Conservation (phyloP, 1,284 basidiomycete genomes). For the Sanguinoderma infundibulare region DNA sequence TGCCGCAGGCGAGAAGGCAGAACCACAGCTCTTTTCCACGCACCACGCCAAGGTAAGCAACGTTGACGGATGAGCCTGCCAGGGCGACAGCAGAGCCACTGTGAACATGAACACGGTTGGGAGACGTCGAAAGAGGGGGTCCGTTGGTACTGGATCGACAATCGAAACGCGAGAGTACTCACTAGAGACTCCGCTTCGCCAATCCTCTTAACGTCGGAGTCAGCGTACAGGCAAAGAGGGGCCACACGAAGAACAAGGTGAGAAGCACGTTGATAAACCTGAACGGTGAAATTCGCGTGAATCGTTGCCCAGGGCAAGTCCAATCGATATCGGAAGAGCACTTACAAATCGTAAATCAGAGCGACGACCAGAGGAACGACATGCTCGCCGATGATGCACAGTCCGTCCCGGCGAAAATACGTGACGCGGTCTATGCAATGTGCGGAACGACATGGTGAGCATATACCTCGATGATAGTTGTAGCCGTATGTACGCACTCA, state of each 20-base stretch:
- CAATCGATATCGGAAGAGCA: constrained; percentile 16
- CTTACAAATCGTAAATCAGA: constrained; percentile 45
- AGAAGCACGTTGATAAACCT: constrained; percentile 47
- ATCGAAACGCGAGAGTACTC: constrained; percentile 9
- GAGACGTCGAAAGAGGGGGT: background rate
- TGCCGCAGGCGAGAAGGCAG: constrained; percentile 55
- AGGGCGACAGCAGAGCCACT: constrained; percentile 52
- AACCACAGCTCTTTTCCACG: constrained; percentile 57
- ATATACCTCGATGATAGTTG: background rate
- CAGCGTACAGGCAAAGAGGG: constrained; percentile 42
- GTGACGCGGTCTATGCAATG: constrained; percentile 40
- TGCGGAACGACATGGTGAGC: background rate
- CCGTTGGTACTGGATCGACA: background rate
- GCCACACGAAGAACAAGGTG: constrained; percentile 51
- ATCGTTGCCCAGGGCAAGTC: background rate
- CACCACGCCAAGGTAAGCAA: constrained; percentile 50
- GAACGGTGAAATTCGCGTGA: background rate
- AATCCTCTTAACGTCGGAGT: constrained; percentile 39
- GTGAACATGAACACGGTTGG: background rate
- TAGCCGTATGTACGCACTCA: constrained; percentile 30
- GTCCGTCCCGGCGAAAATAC: constrained; percentile 37
- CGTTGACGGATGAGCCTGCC: constrained; percentile 48
- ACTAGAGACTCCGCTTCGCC: constrained; percentile 47
- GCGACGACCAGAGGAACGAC: constrained; percentile 43
- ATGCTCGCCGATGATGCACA: constrained; percentile 50